Evolutionary conservation across 106 monocot genomes (phyloP), one percentile per base, ranked within the genome.

Genomic region (Dioscorea dumetorum): DNA sequence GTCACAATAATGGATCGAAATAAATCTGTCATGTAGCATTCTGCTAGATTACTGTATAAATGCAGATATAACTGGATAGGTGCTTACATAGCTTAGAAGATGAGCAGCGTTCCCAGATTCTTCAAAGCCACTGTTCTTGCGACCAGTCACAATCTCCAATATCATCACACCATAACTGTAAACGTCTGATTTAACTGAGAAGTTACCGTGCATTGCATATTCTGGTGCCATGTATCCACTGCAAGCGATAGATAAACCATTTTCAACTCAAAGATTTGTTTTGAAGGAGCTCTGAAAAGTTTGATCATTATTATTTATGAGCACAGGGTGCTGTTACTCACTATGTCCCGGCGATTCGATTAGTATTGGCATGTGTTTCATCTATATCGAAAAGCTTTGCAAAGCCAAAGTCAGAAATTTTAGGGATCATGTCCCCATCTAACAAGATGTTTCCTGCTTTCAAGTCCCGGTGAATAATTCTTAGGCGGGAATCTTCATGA

Each of bases 151-250:
- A 33, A 77, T 64, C 48, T 77, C 76, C 3, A 77, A 24, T 15
- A 77, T 14, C 20, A 77, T n/a, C 13, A 77, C 76, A 11, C 76
- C 76, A 24, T 54, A 77, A n/a, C 76, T 77, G 53, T 52, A 77
- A 7, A 77, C 70, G 31, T 77, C 76, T 2, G 76, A 77, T 33
- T 77, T 77, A 19, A 58, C 33, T 2, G 76, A 77, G 57, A 76
- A 58, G 20, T 48, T 48, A 8, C 76, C 76, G 20, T 62, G 57
- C 57, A 77, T 57, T 8, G 62, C 76, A 50, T 77, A 77, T 58
- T 77, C 76, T 9, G 76, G 76, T 19, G 76, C 70, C 76, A 77
- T 77, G n/a, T 77, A 77, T 21, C 70, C 77, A 60, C 77, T 77
- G 50, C 24, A 48, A 61, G 16, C 0, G 9, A 41, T 10, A 6